Evolutionary conservation across 163 green algal genomes (phyloP).

Genomic region (Picocystis sp.): DNA sequence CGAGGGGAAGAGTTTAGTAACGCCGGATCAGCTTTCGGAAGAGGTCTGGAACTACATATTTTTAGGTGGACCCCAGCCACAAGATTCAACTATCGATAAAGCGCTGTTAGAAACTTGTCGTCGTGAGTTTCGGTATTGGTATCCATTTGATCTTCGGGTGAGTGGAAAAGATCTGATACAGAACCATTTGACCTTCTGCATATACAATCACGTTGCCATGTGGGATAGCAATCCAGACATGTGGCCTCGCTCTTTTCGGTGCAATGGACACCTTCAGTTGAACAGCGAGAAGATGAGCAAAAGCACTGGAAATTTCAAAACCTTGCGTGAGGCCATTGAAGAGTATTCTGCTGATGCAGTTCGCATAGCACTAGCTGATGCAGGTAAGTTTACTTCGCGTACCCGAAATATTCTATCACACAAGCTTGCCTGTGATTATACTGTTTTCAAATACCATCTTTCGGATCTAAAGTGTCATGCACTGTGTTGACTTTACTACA

Average conservation of each 20-base stretch:
- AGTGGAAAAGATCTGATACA: constrained; percentile 88
- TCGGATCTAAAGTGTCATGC: too few species aligned
- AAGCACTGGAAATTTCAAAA: constrained; percentile 60
- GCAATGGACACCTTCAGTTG: constrained; percentile 95
- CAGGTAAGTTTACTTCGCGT: constrained; percentile 15
- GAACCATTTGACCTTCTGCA: constrained; percentile 95
- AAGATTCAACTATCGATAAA: constrained; percentile 29
- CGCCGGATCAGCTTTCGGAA: constrained; percentile 55
- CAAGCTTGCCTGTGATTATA: too few species aligned
- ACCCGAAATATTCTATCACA: too few species aligned
- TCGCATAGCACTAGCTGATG: constrained; percentile 79
- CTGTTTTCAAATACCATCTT: too few species aligned
- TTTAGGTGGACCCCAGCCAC: constrained; percentile 31
- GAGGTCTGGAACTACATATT: constrained; percentile 93
- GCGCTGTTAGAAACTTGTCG: constrained; percentile 40
- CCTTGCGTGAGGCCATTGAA: constrained; percentile 48
- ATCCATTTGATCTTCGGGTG: constrained; percentile 95
- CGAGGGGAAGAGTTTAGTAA: constrained; percentile 21
- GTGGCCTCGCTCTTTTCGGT: constrained; percentile 71
- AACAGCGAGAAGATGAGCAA: constrained; percentile 99
- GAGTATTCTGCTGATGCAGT: constrained; percentile 72
- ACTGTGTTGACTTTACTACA: too few species aligned
- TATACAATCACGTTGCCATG: constrained; percentile 96
- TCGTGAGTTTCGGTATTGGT: constrained; percentile 92
- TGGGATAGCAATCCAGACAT: constrained; percentile 36